Evolutionary conservation across 1,139 yeast species (phyloP), one percentile per base, ranked within the genome.

Genomic region (Pichia sp.): DNA sequence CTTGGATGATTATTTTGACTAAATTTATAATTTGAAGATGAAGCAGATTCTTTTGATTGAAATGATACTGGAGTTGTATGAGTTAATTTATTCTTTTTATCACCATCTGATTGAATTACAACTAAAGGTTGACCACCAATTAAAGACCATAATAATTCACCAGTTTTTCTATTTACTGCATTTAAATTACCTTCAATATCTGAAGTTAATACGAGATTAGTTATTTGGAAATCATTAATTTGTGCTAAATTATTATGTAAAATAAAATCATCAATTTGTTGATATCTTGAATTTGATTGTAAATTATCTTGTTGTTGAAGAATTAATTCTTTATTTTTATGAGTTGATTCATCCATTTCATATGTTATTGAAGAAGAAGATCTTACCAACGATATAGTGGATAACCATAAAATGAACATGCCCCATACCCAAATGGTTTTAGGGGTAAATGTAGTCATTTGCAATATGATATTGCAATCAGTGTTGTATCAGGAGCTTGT

Each of bases 101-200:
- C 39, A 22, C 47, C 44, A 25, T 55, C 55, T 1, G 61, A 58
- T 4, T 46, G 38, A 4, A 60, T 48, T 2, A 43, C 45, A 11
- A 77, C 79, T 39, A 76, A 58, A 0, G 82, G 78, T 25, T 68
- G 73, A 32, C 69, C 72, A 4, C 76, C 71, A 1, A 74, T 77
- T 11, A 90, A 65, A 0, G 89, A 75, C 98, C 98, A 92, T 20
- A 83, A 59, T 22, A 82, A 65, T 35, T 78, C 76, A 1, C 98
- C 98, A 0, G 85, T 78, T 47, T 76, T 71, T 50, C 98, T 70
- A 53, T 83, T 82, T 12, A 92, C 64, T 0, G 94, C 96, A 60
- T 87, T 94, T 22, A 92, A 63, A 28, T 85, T 81, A 1, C 98
- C 98, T 57, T 92, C 97, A 2, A 90, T 76, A 55, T 92, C 95